Base-by-base conservation (phyloP, 2,329 filamentous ascomycete genomes). In the Penicillium sp. region DNA sequence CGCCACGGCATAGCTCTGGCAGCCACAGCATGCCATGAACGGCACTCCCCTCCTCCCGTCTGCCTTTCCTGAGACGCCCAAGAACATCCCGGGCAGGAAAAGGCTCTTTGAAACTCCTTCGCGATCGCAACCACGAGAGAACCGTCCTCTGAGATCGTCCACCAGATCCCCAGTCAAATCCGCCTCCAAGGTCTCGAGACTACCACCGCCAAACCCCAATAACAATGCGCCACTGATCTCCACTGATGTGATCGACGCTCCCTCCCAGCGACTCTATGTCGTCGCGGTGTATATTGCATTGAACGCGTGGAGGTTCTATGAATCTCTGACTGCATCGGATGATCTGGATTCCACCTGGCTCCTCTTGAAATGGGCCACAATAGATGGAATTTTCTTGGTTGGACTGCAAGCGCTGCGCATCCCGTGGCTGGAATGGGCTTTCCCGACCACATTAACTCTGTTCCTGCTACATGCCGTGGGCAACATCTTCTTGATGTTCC, bases 391-490 rank as follows among this genome's bases (percentile, higher is more conserved):
- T 22, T 97, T 92, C 72, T 80, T 97, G 59, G 96, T 95, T 71
- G 89, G 89, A 7, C 77, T 99, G 50, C 93, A 95, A 16, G 84
- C 89, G 62, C 74, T 99, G 65, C 86, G 90, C 71, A 96, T 99
- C 81, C 94, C 94, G 54, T 99, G 94, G 95, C 80, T 99, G 54
- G 92, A 97, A 78, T 90, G 93, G 78, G 90, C 90, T 41, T 89
- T 90, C 67, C 82, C 84, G 34, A 86, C 86, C 1, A 88, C 90
- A 50, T 82, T 88, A 40, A 78, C 83, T 31, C 75, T 92, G 21
- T 95, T 94, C 67, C 72, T 89, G 44, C 62, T 81, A 3, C 92
- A 97, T 71, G 82, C 88, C 3, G 69, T 88, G 2, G 73, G 89
- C 48, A 91, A 97, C 77, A 88, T 87, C 63, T 87, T 96, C 78